phyloP scores from a whole-genome alignment of 2,329 filamentous ascomycete species.

The Monilinia aucupariae region DNA sequence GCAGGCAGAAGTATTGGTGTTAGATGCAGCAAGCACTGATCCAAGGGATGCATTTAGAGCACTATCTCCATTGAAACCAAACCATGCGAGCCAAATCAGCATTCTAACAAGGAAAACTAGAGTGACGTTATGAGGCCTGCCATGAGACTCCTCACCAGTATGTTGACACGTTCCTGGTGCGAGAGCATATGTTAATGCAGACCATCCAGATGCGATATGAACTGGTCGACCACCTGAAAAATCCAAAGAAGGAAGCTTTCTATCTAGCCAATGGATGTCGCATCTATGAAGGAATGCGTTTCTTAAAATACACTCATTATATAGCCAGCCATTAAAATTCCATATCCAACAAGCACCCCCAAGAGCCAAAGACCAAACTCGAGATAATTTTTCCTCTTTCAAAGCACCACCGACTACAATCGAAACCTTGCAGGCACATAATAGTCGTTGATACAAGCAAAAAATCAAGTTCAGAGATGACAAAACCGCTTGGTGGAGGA shows the following conservation, averaged over 20 bases:
- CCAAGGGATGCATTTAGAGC: slow-evolving; percentile 48
- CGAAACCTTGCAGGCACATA: slow-evolving; percentile 55
- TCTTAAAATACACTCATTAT: slow-evolving; percentile 35
- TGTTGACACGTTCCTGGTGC: slow-evolving; percentile 54
- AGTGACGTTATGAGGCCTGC: slow-evolving; percentile 57
- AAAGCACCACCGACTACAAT: slow-evolving; percentile 62
- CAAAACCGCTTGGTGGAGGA: slow-evolving; percentile 51
- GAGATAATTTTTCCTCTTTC: slow-evolving; percentile 54
- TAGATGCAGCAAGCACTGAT: slow-evolving; percentile 51
- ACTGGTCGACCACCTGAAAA: slow-evolving; percentile 48
- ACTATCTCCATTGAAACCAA: slow-evolving; percentile 48
- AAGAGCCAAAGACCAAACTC: slow-evolving; percentile 58
- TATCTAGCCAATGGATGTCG: background rate
- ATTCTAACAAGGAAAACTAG: slow-evolving; percentile 60
- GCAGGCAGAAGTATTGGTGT: slow-evolving; percentile 56
- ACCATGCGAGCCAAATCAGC: slow-evolving; percentile 60
- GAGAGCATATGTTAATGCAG: slow-evolving; percentile 58
- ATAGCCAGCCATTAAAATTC: slow-evolving; percentile 62
- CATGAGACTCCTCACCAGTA: slow-evolving; percentile 43
- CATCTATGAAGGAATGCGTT: too few relatives aligned
- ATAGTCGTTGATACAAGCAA: slow-evolving; percentile 60
- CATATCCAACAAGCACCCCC: slow-evolving; percentile 63
- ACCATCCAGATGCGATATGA: slow-evolving; percentile 57
- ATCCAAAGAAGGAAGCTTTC: slow-evolving; percentile 39
- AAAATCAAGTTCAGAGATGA: slow-evolving; percentile 61